Evolutionary conservation across 2,329 filamentous ascomycete species (phyloP), one percentile per base, ranked within the genome.

Genomic region (Stachybotrys chlorohalonatus): DNA sequence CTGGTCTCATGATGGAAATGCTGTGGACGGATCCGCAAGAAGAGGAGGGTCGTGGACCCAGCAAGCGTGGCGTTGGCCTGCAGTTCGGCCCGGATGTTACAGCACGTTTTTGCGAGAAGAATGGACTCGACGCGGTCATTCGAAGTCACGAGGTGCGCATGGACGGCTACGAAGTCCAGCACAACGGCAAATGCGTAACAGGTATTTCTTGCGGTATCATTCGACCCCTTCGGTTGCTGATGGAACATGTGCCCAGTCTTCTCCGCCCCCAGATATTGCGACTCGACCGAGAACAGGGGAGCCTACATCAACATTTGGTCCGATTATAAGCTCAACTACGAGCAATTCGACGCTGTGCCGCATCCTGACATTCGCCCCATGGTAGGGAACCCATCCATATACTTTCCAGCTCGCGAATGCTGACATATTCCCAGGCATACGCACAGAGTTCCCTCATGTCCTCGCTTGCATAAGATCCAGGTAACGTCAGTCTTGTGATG

Each of bases 1-100:
- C 88, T 51, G 94, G 94, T 13, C 75, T 99, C 64, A 99, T 99
- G 94, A 99, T 99, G 94, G 94, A 99, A 74, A 99, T 99, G 94
- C 82, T 99, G 50, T 99, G 94, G 94, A 97, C 94, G 1, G 94
- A 99, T 68, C 94, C 94, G 3, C 94, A 99, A 70, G 81, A 88
- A 0, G 80, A 85, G 62, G 85, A 88, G 31, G 94, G 94, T 53
- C 85, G 94, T 62, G 90, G 92, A 8, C 94, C 94, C 49, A 96
- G 91, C 77, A 99, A 99, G 79, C 84, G 94, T 68, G 94, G 94
- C 61, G 93, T 99, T 17, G 94, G 94, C 53, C 82, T 97, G 73
- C 92, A 97, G 69, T 99, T 99, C 64, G 94, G 94, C 1, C 94
- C 94, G 0, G 94, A 99, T 68, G 85, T 99, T 56, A 99, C 94